Base-by-base conservation (phyloP, 768 basidiomycete species). In the Boletus sp. region DNA sequence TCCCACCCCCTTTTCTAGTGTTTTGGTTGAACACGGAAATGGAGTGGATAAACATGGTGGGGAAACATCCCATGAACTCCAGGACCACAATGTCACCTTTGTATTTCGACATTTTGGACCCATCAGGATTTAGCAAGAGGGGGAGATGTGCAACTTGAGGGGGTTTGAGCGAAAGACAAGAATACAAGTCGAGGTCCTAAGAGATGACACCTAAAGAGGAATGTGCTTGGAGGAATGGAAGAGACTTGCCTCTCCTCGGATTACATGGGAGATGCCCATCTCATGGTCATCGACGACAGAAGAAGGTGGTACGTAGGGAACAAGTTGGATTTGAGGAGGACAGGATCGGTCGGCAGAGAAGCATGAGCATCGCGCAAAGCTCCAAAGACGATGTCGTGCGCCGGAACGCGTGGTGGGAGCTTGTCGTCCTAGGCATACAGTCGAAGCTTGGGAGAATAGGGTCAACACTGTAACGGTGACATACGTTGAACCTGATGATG, bases 251-350 rank as follows among this genome's bases (percentile, higher is more conserved):
- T 98, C 95, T 49, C 97, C 97, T 28, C 97, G 84, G 1, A 98
- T 74, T 5, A 98, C 95, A 73, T 98, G 97, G 0, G 94, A 92
- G 24, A 99, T 92, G n/a, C n/a, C n/a, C n/a, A n/a, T n/a, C n/a
- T n/a, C n/a, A n/a, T n/a, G n/a, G 73, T 99, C 97, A 63, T 99
- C 97, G 0, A 96, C 92, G 0, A 98, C 92, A 20, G 87, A 94
- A 0, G 97, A 5, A 99, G 81, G 61, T 98, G 97, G 68, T 99
- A 99, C 0, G 97, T 98, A 6, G 97, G 97, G 69, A 90, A 96
- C 1, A 84, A 76, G 69, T 99, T 97, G 1, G 90, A 87, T 71
- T 99, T 98, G 58, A 98, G 77, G 5, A 98, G 76, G 45, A 99
- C 83, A 20, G 94, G 93, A 68, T 99, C 97, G 3, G 93, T 95